These are phyloP conservation scores for Conidiobolus incongruus DNA, from an alignment of 371 early-diverging fungal genomes.

Conservation along the genomic window DNA sequence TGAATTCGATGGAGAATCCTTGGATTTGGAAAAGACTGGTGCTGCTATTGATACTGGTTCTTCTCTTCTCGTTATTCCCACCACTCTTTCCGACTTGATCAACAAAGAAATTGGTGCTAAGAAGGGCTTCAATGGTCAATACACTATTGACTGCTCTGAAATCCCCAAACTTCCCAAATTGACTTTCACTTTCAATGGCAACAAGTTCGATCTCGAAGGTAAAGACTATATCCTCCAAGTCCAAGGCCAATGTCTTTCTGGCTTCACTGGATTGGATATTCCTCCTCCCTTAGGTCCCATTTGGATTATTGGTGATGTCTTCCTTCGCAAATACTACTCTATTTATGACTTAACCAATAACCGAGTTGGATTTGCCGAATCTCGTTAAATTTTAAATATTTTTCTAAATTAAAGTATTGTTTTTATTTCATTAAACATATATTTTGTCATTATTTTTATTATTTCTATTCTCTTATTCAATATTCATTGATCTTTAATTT, in stretches of 20 bases:
- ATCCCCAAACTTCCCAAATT: slow-evolving; percentile 49
- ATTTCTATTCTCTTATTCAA: too few relatives aligned
- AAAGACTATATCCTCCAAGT: slow-evolving; percentile 66
- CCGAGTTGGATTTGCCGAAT: slow-evolving; percentile 25
- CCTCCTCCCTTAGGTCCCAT: slow-evolving; percentile 41
- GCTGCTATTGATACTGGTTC: slow-evolving; percentile 68
- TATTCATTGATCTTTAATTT: too few relatives aligned
- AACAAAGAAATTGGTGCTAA: slow-evolving; percentile 68
- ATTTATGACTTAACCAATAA: slow-evolving; percentile 71
- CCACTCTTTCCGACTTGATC: slow-evolving; percentile 48
- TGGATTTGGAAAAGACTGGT: slow-evolving; percentile 24
- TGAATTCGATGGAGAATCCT: slow-evolving; percentile 33
- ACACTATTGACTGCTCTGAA: slow-evolving; percentile 44
- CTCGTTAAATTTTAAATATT: slow-evolving; percentile 11
- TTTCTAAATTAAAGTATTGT: too few relatives aligned
- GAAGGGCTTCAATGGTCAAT: slow-evolving; percentile 76
- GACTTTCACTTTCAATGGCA: slow-evolving; percentile 45
- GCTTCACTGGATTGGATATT: slow-evolving; percentile 82
- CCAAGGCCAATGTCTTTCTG: slow-evolving; percentile 66
- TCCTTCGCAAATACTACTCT: slow-evolving; percentile 77
- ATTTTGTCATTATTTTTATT: too few relatives aligned
- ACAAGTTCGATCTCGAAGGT: slow-evolving; percentile 19
- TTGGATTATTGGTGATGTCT: slow-evolving; percentile 76
- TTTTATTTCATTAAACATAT: too few relatives aligned
- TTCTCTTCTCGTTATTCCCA: slow-evolving; percentile 51